Conservation (phyloP, 1,139 yeast species). For the Meyerozyma smithsonii region DNA sequence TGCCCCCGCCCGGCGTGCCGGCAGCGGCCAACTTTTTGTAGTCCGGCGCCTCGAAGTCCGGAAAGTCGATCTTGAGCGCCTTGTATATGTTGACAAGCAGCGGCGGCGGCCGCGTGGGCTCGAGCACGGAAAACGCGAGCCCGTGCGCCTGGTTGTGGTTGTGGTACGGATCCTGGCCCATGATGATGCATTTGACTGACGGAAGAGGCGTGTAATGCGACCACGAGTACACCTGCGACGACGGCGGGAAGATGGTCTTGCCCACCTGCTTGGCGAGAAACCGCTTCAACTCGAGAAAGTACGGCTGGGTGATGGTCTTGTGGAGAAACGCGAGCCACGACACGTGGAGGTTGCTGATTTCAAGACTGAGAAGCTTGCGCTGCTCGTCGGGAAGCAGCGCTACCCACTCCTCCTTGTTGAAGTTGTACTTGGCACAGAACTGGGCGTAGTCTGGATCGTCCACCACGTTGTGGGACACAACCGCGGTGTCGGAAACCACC, state of each 20-base stretch:
- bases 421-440: slow-evolving; percentile 20
- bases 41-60: slow-evolving; percentile 58
- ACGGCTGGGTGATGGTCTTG: slow-evolving; percentile 76
- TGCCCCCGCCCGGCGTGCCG: slow-evolving; percentile 50
- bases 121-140: slow-evolving; percentile 82
- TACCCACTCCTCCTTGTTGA: slow-evolving; percentile 55
- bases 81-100: slow-evolving; percentile 85
- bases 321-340: slow-evolving; percentile 74
- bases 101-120: slow-evolving; percentile 87
- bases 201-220: slow-evolving; percentile 78
- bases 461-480: neutral
- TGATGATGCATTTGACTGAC: slow-evolving; percentile 67
- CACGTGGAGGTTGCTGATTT: slow-evolving; percentile 63
- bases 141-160: slow-evolving; percentile 94
- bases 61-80: slow-evolving; percentile 66
- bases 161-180: slow-evolving; percentile 98
- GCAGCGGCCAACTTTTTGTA: slow-evolving; percentile 24
- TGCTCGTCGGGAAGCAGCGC: slow-evolving; percentile 49
- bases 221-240: slow-evolving; percentile 84
- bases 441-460: slow-evolving; percentile 4
- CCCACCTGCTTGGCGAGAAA: slow-evolving; percentile 43
- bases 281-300: slow-evolving; percentile 68
- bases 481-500: neutral
- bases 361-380: slow-evolving; percentile 54
- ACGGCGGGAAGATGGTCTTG: slow-evolving; percentile 71